A percentile compares a stretch with the other conserved stretches of the same genome.
Evolutionary conservation across 495 filamentous ascomycete species (phyloP).

Genomic region (Daldinia bambusicola): DNA sequence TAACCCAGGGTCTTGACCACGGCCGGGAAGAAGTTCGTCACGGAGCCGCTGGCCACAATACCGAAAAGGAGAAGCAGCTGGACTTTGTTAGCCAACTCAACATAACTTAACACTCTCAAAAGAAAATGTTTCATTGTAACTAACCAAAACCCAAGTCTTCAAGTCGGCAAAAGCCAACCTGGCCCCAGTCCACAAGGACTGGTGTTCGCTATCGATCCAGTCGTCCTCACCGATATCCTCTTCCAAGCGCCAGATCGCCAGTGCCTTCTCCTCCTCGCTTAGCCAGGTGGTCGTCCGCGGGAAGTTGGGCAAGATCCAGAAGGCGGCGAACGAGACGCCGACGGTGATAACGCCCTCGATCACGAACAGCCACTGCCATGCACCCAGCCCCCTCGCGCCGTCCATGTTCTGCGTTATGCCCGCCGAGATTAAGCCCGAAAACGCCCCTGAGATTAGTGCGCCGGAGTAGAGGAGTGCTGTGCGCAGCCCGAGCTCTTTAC

Average conservation of each 20-base stretch:
- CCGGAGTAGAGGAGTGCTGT: constrained; percentile 71
- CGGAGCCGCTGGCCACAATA: constrained; percentile 75
- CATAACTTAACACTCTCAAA: constrained; percentile 35
- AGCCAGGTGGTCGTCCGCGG: constrained; percentile 82
- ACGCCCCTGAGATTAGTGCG: constrained; percentile 69
- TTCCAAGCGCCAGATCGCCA: constrained; percentile 76
- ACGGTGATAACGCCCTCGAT: constrained; percentile 74
- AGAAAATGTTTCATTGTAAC: constrained; percentile 29
- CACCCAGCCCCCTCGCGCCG: constrained; percentile 54
- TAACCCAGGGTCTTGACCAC: constrained; percentile 77
- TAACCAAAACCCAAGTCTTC: constrained; percentile 77
- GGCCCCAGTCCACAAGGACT: constrained; percentile 72
- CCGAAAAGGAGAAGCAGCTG: constrained; percentile 74
- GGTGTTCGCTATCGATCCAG: constrained; percentile 70
- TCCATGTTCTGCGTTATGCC: constrained; percentile 64
- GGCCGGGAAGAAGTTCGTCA: constrained; percentile 92
- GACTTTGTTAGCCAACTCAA: constrained; percentile 17
- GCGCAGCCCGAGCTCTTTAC: constrained; percentile 65
- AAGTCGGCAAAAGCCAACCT: constrained; percentile 76
- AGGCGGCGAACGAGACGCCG: constrained; percentile 57
- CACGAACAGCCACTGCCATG: constrained; percentile 79
- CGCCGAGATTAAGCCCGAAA: constrained; percentile 71
- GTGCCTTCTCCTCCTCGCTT: constrained; percentile 71
- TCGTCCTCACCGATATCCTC: constrained; percentile 85
- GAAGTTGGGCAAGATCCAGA: constrained; percentile 79